Percentiles rank a stretch among this genome's conserved stretches.
phyloP scores from a whole-genome alignment of 495 filamentous ascomycete genomes.

The Tirmania nivea region DNA sequence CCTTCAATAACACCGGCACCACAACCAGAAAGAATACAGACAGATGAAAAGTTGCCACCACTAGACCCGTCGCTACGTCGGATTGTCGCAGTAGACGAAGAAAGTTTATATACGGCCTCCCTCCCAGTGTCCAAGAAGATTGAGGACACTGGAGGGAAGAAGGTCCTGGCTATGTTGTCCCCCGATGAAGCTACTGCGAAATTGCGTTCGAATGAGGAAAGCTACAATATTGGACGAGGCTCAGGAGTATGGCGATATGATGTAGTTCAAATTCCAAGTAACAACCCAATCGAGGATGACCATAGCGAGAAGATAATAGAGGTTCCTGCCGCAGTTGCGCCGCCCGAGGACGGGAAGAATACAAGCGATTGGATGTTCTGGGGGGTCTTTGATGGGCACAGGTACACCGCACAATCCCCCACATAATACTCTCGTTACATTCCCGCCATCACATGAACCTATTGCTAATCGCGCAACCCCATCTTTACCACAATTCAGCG shows the following conservation, averaged over 20 bases:
- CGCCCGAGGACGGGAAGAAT: conserved; percentile 23
- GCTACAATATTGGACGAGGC: conserved; percentile 72
- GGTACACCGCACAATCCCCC: conserved; percentile 30
- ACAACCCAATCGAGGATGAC: conserved; percentile 96
- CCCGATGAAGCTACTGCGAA: conserved; percentile 86
- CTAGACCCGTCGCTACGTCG: conserved; percentile 14
- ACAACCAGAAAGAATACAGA: neutral
- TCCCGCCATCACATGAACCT: neutral
- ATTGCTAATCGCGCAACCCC: conserved; percentile 2
- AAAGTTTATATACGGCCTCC: conserved; percentile 62
- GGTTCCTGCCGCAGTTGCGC: conserved; percentile 38
- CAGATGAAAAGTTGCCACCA: neutral
- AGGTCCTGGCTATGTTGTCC: conserved; percentile 82
- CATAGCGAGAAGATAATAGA: conserved; percentile 95
- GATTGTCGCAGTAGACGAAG: conserved; percentile 58
- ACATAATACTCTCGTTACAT: neutral
- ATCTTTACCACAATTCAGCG: conserved; percentile 26
- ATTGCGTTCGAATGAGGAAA: conserved; percentile 71
- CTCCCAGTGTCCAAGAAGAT: conserved; percentile 68
- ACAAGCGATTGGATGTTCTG: conserved; percentile 98
- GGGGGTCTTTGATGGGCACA: conserved; percentile 95
- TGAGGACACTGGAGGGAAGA: conserved; percentile 50
- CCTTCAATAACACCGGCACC: neutral
- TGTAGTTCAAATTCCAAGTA: conserved; percentile 81
- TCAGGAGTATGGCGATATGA: conserved; percentile 88